These are phyloP conservation scores for Eragrostis curvula DNA, from an alignment of 176 grass and related monocot species.

Conservation along the genomic window DNA sequence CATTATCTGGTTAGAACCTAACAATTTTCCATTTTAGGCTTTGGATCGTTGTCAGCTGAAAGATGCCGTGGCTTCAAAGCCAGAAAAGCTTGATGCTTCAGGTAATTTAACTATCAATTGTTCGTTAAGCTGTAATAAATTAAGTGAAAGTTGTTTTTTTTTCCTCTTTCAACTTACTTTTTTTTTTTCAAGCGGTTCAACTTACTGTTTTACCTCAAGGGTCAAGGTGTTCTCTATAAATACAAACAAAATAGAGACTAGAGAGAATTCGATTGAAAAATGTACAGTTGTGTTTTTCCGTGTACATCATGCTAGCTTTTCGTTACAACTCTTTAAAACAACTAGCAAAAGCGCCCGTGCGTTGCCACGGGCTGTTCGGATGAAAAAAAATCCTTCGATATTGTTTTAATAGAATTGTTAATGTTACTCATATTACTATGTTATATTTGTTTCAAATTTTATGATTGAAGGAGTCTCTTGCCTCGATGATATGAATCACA, in stretches of 20 bases:
- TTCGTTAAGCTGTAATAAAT: neutral
- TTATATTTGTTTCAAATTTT: too few species aligned
- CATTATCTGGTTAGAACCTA: slow-evolving; percentile 24
- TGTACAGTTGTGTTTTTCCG: neutral
- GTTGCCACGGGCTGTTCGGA: too few species aligned
- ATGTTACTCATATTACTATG: too few species aligned
- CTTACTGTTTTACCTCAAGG: neutral
- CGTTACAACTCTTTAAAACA: neutral
- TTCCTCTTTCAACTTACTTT: neutral
- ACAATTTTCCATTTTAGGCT: slow-evolving; percentile 54
- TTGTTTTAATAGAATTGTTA: too few species aligned
- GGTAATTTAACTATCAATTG: slow-evolving; percentile 54
- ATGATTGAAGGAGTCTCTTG: too few species aligned
- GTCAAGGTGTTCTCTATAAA: neutral
- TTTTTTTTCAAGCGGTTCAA: too few species aligned
- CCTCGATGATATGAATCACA: too few species aligned
- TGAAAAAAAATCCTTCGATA: too few species aligned
- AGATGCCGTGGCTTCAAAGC: slow-evolving; percentile 81
- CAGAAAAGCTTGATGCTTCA: slow-evolving; percentile 90
- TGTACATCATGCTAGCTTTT: neutral
- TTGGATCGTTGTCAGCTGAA: slow-evolving; percentile 93
- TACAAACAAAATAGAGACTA: neutral
- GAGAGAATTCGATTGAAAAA: neutral
- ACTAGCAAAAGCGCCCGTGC: too few species aligned
- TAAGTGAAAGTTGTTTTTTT: neutral